Conservation (phyloP, 1,284 basidiomycete species). For the Exobasidium cylindrosporum region DNA sequence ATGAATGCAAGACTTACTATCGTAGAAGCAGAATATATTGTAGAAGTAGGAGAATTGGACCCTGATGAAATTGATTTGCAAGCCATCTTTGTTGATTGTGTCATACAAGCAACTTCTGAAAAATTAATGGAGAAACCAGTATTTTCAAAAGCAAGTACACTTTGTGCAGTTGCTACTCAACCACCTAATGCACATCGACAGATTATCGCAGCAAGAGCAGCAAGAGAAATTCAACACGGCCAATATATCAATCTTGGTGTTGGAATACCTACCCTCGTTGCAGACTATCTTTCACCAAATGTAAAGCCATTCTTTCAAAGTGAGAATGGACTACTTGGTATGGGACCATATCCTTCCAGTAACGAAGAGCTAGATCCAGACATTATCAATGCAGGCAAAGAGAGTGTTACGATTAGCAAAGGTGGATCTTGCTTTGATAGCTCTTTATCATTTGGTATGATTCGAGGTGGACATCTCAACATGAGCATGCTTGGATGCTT, state of each 20-base stretch:
- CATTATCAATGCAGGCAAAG: conserved; percentile 67
- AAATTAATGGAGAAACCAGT: conserved; percentile 21
- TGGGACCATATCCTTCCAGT: conserved; percentile 84
- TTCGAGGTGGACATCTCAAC: conserved; percentile 19
- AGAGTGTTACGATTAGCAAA: conserved; percentile 26
- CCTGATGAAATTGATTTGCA: conserved; percentile 70
- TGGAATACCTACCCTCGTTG: conserved; percentile 69
- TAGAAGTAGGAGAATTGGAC: conserved; percentile 77
- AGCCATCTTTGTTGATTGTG: conserved; percentile 76
- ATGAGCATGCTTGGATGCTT: conserved; percentile 18
- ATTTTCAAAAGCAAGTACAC: conserved; percentile 60
- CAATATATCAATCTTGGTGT: conserved; percentile 70
- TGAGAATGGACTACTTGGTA: conserved; percentile 87
- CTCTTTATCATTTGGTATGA: conserved; percentile 17
- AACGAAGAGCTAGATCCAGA: conserved; percentile 86
- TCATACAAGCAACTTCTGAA: conserved; percentile 67
- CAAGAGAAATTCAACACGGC: conserved; percentile 85
- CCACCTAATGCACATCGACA: conserved; percentile 60
- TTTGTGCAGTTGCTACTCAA: conserved; percentile 52
- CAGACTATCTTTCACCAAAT: conserved; percentile 71
- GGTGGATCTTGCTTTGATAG: conserved; percentile 17
- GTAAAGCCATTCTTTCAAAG: conserved; percentile 77
- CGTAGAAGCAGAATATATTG: conserved; percentile 90
- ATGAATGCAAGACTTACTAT: conserved; percentile 85
- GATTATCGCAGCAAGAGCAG: conserved; percentile 78